phyloP scores from a whole-genome alignment of 23 red algal genomes.

The Pyropia yezoensis region DNA sequence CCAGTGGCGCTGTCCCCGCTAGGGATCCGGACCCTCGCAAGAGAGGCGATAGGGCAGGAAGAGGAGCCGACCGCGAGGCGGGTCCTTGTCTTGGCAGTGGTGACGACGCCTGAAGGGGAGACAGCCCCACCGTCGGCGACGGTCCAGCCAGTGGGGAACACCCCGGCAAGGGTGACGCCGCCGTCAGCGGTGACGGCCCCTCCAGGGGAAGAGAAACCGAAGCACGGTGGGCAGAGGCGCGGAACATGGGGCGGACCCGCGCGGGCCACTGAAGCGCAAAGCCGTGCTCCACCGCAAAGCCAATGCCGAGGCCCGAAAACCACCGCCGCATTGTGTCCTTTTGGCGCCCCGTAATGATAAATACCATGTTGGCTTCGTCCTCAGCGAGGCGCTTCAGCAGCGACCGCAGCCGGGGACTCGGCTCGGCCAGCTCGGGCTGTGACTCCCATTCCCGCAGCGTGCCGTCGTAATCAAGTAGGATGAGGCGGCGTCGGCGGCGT shows the following conservation, averaged over 20 bases:
- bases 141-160: background rate
- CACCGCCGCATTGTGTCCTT: conserved; percentile 65
- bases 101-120: too few relatives aligned
- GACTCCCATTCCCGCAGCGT: conserved; percentile 61
- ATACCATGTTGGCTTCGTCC: conserved; percentile 55
- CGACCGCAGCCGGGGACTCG: conserved; percentile 16
- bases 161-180: background rate
- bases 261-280: conserved; percentile 81
- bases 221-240: too few relatives aligned
- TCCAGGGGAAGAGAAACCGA: too few relatives aligned
- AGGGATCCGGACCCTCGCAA: too few relatives aligned
- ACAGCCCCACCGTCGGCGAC: background rate
- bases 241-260: conserved; percentile 38
- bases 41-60: background rate
- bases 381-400: conserved; percentile 21
- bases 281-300: conserved; percentile 85
- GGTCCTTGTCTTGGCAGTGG: background rate
- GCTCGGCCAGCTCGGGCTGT: conserved; percentile 72
- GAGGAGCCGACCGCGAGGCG: conserved; percentile 8
- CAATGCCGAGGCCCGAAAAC: conserved; percentile 50
- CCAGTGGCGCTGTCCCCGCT: too few relatives aligned
- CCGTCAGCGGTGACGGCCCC: background rate
- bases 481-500: conserved; percentile 21
- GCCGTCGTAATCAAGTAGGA: conserved; percentile 94
- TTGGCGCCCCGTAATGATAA: conserved; percentile 85